phyloP scores from a whole-genome alignment of 2,329 filamentous ascomycete species.

The Diaporthe capsici region DNA sequence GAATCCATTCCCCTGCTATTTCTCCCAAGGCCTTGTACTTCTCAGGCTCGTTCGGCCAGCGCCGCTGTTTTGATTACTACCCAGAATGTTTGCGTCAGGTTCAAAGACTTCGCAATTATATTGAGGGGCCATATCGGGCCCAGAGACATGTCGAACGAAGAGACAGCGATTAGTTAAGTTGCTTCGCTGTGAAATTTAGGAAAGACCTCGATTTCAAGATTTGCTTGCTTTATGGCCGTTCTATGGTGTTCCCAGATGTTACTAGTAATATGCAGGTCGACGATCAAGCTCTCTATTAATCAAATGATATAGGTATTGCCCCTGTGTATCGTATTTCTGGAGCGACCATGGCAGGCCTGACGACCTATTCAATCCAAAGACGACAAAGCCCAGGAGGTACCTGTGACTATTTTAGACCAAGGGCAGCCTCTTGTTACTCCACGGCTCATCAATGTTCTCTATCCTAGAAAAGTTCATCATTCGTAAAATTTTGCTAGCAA shows the following conservation, averaged over 20 bases:
- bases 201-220: background rate
- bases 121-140: background rate
- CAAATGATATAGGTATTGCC: background rate
- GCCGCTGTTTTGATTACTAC: background rate
- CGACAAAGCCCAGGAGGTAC: background rate
- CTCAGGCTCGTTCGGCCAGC: no score
- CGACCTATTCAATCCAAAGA: background rate
- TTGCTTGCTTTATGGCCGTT: background rate
- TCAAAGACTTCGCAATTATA: background rate
- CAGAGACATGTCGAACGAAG: no score
- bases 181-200: background rate
- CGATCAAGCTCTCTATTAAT: background rate
- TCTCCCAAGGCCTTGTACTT: no score
- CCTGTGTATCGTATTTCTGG: background rate
- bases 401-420: background rate
- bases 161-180: no score
- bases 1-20: no score
- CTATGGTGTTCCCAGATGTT: background rate
- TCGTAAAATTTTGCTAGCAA: background rate
- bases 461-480: background rate
- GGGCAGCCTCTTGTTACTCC: background rate
- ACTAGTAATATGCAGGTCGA: background rate
- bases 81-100: background rate
- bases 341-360: background rate
- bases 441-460: background rate